These are phyloP conservation scores for Saturnispora sekii DNA, from an alignment of 805 yeast genomes.

Conservation along the genomic window DNA sequence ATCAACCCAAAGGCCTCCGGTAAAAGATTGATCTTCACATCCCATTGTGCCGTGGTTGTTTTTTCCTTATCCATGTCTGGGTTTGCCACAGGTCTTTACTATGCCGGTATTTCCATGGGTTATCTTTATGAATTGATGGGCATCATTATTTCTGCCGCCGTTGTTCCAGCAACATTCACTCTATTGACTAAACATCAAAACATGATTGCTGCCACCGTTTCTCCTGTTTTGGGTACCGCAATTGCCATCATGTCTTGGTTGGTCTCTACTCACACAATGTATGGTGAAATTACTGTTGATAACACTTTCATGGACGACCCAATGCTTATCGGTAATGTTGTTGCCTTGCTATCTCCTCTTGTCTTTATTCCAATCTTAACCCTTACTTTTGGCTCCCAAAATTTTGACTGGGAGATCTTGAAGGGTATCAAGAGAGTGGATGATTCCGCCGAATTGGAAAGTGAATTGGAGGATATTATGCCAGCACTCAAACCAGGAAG, in stretches of 20 bases:
- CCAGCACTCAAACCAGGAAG: slow-evolving; percentile 83
- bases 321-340: slow-evolving; percentile 79
- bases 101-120: slow-evolving; percentile 81
- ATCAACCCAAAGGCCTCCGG: slow-evolving; percentile 73
- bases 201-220: slow-evolving; percentile 52
- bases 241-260: slow-evolving; percentile 68
- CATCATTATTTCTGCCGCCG: slow-evolving; percentile 78
- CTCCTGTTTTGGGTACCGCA: slow-evolving; percentile 73
- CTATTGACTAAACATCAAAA: slow-evolving; percentile 59
- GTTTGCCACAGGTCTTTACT: slow-evolving; percentile 70
- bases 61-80: slow-evolving; percentile 64
- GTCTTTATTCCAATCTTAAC: slow-evolving; percentile 61
- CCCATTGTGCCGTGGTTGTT: slow-evolving; percentile 55
- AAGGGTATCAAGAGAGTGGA: slow-evolving; percentile 56
- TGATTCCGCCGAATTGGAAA: slow-evolving; percentile 55
- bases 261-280: slow-evolving; percentile 36
- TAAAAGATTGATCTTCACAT: slow-evolving; percentile 54
- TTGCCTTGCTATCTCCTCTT: slow-evolving; percentile 66
- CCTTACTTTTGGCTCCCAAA: slow-evolving; percentile 51
- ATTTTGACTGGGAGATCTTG: slow-evolving; percentile 63
- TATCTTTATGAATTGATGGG: slow-evolving; percentile 86
- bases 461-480: slow-evolving; percentile 16
- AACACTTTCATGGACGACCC: slow-evolving; percentile 74
- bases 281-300: slow-evolving; percentile 37
- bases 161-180: slow-evolving; percentile 63